Conservation (phyloP, 2,329 filamentous ascomycete species). For the Chaetomium sp. region DNA sequence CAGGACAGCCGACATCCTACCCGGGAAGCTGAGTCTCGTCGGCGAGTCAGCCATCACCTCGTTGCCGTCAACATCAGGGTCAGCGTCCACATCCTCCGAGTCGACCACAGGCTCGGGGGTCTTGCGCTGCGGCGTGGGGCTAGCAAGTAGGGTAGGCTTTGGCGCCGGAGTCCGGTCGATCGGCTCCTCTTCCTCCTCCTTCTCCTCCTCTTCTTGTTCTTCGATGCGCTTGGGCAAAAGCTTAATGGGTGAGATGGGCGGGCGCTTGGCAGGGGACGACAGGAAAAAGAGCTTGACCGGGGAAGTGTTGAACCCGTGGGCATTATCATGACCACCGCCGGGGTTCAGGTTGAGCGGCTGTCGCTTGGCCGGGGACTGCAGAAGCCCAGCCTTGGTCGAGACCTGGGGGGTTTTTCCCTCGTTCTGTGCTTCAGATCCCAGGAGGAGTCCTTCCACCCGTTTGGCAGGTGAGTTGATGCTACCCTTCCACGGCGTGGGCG, state of each 20-base stretch:
- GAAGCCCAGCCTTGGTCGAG: conserved; percentile 35
- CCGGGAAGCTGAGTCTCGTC: conserved; percentile 28
- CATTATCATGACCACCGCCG: conserved; percentile 26
- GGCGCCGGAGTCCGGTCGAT: conserved; percentile 27
- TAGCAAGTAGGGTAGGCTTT: conserved; percentile 31
- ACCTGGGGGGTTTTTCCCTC: conserved; percentile 27
- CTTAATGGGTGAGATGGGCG: not conserved
- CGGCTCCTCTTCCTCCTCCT: conserved; percentile 18
- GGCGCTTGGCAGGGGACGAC: conserved; percentile 24
- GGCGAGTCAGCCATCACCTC: conserved; percentile 23
- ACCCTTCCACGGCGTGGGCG: conserved; percentile 48
- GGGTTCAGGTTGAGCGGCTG: conserved; percentile 40
- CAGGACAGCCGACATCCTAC: conserved; percentile 34
- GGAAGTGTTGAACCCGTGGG: conserved; percentile 28
- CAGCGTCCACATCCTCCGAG: not conserved
- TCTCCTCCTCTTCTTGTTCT: not conserved
- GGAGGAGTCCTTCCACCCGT: conserved; percentile 39
- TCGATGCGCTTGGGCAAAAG: no score
- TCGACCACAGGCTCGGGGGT: not conserved
- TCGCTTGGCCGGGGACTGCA: conserved; percentile 48
- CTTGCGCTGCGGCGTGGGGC: conserved; percentile 12
- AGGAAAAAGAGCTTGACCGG: conserved; percentile 43
- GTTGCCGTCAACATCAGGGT: conserved; percentile 17
- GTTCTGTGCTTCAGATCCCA: conserved; percentile 23
- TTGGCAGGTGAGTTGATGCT: conserved; percentile 51